Evolutionary conservation across 495 filamentous ascomycete species (phyloP).

Genomic region (Lepidopterella palustris): DNA sequence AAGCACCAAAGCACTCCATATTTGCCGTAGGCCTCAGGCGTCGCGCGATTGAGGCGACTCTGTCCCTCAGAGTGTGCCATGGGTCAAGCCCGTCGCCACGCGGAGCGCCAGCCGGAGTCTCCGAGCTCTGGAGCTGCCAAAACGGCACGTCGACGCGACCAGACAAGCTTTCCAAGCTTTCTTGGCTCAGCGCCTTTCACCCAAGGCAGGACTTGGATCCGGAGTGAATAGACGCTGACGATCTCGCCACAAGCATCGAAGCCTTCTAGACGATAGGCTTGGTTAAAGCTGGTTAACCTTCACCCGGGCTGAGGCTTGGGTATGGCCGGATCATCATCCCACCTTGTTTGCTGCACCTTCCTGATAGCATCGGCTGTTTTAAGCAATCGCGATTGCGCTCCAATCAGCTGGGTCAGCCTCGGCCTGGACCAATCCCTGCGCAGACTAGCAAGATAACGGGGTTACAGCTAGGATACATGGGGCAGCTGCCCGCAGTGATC

Average conservation of each 20-base stretch:
- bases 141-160: not conserved
- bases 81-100: not conserved
- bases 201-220: no score
- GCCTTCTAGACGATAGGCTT: constrained; percentile 6
- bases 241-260: constrained; percentile 1
- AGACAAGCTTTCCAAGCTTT: not conserved
- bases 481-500: not conserved
- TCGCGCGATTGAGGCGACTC: not conserved
- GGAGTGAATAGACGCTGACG: not conserved
- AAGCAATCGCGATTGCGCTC: not conserved
- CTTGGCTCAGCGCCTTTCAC: not conserved
- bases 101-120: no score
- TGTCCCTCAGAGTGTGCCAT: not conserved
- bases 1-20: no score
- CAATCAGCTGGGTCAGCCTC: constrained; percentile 10
- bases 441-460: constrained; percentile 9
- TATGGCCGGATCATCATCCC: constrained; percentile 6
- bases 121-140: not conserved
- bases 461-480: not conserved
- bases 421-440: not conserved
- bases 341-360: no score
- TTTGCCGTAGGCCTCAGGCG: no score
- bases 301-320: no score
- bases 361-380: constrained; percentile 11
- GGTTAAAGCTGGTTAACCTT: not conserved